Base-by-base conservation (phyloP, 345 rosid species). In the Bruguiera parviflora region DNA sequence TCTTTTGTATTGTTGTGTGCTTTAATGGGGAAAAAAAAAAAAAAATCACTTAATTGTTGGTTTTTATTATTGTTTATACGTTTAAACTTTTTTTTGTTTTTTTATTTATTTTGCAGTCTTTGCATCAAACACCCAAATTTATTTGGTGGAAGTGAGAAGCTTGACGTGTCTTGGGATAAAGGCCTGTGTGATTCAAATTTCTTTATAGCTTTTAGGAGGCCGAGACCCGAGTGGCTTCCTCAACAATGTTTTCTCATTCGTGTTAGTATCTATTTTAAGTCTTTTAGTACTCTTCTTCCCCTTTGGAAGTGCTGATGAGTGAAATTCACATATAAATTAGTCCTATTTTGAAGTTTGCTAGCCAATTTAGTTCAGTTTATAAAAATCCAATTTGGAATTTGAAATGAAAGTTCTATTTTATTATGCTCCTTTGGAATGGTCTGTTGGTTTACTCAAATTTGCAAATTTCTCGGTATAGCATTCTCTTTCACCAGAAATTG, bases 61-160 rank as follows among this genome's bases (percentile, higher is more conserved):
- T 43, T 43, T 43, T 43, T 11, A 2, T 43, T 43, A 43, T 43
- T 43, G 18, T 43, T 13, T 15, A 3, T 43, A 3, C 18, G 49
- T 43, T 13, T 13, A 33, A 47, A 59, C 29, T 4, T 80, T 68
- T 53, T 15, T 32, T 29, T 77, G 3, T 71, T 51, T 88, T 60
- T 59, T 29, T 77, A 4, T 71, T 51, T 88, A 57, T 59, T 53
- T 77, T 78, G 70, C 85, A 94, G 98, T 76, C 89, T 94, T 64
- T 89, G 92, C 76, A 82, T 94, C 65, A 94, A 89, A 75, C 97
- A 94, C 80, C 92, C 98, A 10, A 91, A 94, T 82, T 79, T 94
- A 75, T 94, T 91, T 84, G 98, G 97, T 74, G 98, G 98, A 76
- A 94, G 96, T 53, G 98, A 94, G 82, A 94, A 91, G 89, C 96